A percentile compares a stretch with the other conserved stretches of the same genome.
Conservation (phyloP, 116 monocot species). For the Iris pallida region DNA sequence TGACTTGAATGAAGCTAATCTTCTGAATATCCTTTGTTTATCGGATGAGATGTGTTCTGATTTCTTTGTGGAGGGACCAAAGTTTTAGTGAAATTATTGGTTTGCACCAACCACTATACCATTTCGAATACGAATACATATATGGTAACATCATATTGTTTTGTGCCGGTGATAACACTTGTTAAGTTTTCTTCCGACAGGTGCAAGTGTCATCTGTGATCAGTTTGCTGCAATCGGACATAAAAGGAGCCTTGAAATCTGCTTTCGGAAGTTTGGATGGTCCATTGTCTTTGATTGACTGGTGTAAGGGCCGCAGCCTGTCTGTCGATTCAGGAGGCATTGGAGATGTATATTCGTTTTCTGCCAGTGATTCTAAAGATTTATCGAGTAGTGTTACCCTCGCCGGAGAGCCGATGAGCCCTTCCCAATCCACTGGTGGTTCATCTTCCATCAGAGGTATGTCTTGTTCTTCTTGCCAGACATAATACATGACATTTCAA, state of each 20-base stretch:
- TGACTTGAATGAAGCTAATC: too few species aligned
- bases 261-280: conserved; percentile 87
- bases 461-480: not conserved
- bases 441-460: conserved; percentile 60
- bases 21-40: too few species aligned
- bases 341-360: conserved; percentile 60
- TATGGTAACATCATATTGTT: too few species aligned
- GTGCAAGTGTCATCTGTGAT: conserved; percentile 62
- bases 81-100: too few species aligned
- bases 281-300: conserved; percentile 75
- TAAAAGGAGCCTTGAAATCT: conserved; percentile 71
- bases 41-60: too few species aligned
- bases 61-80: too few species aligned
- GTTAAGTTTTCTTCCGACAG: conserved; percentile 34
- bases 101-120: too few species aligned
- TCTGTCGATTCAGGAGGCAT: conserved; percentile 34
- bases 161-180: not conserved
- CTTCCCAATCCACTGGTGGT: conserved; percentile 47
- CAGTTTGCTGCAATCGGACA: conserved; percentile 83
- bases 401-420: conserved; percentile 72
- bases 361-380: conserved; percentile 55
- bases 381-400: conserved; percentile 43
- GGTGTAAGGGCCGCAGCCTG: conserved; percentile 72
- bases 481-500: not conserved
- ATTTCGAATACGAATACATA: too few species aligned